phyloP scores from a whole-genome alignment of 2,329 filamentous ascomycete genomes.

The Xylariaceae sp. region DNA sequence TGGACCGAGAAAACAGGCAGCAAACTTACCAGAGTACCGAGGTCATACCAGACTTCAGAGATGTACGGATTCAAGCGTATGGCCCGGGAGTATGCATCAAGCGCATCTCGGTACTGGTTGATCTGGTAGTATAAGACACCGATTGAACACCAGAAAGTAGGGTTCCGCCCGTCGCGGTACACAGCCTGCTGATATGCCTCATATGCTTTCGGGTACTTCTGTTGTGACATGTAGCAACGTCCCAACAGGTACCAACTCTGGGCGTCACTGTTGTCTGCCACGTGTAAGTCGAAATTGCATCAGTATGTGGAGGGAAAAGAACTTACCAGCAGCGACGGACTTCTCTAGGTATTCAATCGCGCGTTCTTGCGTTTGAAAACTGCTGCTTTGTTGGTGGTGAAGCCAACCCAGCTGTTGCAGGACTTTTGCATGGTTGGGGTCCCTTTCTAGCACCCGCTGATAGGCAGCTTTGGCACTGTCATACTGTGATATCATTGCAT shows the following conservation, averaged over 20 bases:
- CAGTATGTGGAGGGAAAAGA: constrained; percentile 3
- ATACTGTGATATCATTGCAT: constrained; percentile 59
- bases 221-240: constrained; percentile 98
- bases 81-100: constrained; percentile 95
- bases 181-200: constrained; percentile 98
- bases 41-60: constrained; percentile 97
- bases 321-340: constrained; percentile 83
- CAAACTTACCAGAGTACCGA: constrained; percentile 81
- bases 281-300: constrained; percentile 23
- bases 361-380: constrained; percentile 87
- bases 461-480: constrained; percentile 92
- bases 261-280: constrained; percentile 81
- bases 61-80: constrained; percentile 97
- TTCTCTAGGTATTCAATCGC: constrained; percentile 97
- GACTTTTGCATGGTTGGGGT: constrained; percentile 96
- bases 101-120: constrained; percentile 96
- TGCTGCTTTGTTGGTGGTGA: constrained; percentile 91
- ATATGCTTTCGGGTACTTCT: constrained; percentile 97
- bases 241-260: constrained; percentile 99
- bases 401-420: constrained; percentile 97
- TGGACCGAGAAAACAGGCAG: constrained; percentile 8
- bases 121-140: constrained; percentile 99
- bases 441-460: constrained; percentile 85
- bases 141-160: constrained; percentile 99
- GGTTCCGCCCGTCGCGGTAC: constrained; percentile 94